Evolutionary conservation across 2,329 filamentous ascomycete species (phyloP).

Genomic region (Pezicula neosporulosa): DNA sequence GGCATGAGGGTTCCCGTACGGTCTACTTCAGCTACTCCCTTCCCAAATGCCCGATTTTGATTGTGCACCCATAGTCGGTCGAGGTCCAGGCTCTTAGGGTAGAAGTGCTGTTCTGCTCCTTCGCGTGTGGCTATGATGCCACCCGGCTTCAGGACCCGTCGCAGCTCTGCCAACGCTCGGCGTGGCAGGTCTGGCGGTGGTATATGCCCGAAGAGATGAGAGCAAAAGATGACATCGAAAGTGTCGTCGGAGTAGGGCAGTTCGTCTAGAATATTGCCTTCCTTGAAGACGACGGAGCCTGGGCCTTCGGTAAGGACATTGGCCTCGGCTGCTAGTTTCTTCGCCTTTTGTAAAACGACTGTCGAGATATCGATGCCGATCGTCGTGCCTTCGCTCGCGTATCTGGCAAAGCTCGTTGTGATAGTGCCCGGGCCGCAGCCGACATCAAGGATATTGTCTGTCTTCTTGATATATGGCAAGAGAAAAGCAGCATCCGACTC

Average conservation of each 20-base stretch:
- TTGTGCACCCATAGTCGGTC: no score
- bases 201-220: conserved; percentile 41
- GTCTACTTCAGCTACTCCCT: no score
- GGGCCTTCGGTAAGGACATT: conserved; percentile 10
- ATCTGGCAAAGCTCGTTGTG: conserved; percentile 35
- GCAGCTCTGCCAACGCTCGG: neutral
- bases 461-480: conserved; percentile 34
- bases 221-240: conserved; percentile 40
- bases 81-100: no score
- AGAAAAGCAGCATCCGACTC: conserved; percentile 21
- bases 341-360: neutral
- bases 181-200: conserved; percentile 24
- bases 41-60: no score
- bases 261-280: conserved; percentile 31
- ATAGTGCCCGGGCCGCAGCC: conserved; percentile 47
- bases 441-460: conserved; percentile 38
- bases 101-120: no score
- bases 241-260: conserved; percentile 35
- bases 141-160: no score
- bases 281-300: conserved; percentile 25
- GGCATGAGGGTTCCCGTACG: no score
- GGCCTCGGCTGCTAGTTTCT: neutral
- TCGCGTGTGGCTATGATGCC: no score
- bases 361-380: conserved; percentile 35
- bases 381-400: conserved; percentile 34